Conservation (phyloP, 345 rosid genomes). For the Boechera divaricarpa region DNA sequence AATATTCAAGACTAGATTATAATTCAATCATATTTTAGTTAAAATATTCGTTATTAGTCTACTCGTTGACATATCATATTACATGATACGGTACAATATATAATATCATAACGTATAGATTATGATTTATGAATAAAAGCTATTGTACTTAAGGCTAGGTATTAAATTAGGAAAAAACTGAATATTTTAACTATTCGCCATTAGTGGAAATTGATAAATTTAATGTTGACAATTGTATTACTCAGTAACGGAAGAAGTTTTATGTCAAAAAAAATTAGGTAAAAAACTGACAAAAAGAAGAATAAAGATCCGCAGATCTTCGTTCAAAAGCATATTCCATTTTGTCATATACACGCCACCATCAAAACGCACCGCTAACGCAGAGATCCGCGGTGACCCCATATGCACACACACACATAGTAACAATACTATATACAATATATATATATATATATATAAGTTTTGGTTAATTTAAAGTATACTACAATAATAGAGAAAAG, state of each 20-base stretch:
- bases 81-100: not conserved
- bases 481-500: not conserved
- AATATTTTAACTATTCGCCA: too few relatives aligned
- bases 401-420: not conserved
- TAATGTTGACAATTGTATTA: too few relatives aligned
- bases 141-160: not conserved
- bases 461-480: not conserved
- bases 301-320: constrained; percentile 2
- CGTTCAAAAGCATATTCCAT: constrained; percentile 31
- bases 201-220: too few relatives aligned
- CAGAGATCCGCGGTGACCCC: constrained; percentile 12
- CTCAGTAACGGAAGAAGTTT: too few relatives aligned
- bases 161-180: not conserved
- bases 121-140: not conserved
- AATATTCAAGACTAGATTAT: not conserved
- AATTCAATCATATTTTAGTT: not conserved
- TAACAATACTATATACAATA: not conserved
- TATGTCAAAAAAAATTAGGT: too few relatives aligned
- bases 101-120: not conserved
- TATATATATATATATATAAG: not conserved
- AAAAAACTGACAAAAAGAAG: not conserved
- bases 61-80: not conserved
- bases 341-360: constrained; percentile 37
- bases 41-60: not conserved
- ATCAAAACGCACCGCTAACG: constrained; percentile 27